Evolutionary conservation across 805 yeast genomes (phyloP), one percentile per base, ranked within the genome.

Genomic region (Hanseniaspora pseudoguilliermondii): DNA sequence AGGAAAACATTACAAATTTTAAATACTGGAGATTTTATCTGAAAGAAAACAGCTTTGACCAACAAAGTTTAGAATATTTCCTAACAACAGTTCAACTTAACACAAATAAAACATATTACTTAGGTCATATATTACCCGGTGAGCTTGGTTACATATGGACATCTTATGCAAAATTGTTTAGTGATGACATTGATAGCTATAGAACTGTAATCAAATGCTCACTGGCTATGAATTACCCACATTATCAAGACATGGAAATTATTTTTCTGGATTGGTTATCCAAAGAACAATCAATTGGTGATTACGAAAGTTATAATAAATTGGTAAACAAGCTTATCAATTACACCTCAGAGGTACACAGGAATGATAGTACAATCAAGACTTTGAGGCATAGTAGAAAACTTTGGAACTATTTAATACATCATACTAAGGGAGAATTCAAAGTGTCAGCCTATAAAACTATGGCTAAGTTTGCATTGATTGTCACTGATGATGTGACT

Each of bases 181-280:
- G 75, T 47, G 71, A 71, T 0, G 88, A 86, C 60, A 59, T 75
- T 11, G 71, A 70, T 18, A 78, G 85, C 0, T 88, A 90, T 0
- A 69, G 84, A 59, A 71, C 77, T 18, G 76, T 89, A 6, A 78
- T 76, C 55, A 78, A 80, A 39, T 81, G 81, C 49, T 83, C 91
- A 0, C 71, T 80, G 1, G 80, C 81, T 55, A 90, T 89, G 0
- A 90, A 89, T 6, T 88, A 76, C 67, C 75, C 71, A 27, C 68
- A 74, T 16, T 69, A 80, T 0, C 77, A 78, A 23, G 96, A 88
- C 58, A 68, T 88, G 21, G 85, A 82, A 2, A 76, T 75, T 2
- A 66, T 90, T 7, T 86, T 88, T 77, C 70, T 79, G n/a, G 76
- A 75, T 18, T 90, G 96, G 96, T 73, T 84, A 6, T 84, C 84